Evolutionary conservation across 371 early-diverging fungal genomes (phyloP).

Genomic region (Mucor piriformis): DNA sequence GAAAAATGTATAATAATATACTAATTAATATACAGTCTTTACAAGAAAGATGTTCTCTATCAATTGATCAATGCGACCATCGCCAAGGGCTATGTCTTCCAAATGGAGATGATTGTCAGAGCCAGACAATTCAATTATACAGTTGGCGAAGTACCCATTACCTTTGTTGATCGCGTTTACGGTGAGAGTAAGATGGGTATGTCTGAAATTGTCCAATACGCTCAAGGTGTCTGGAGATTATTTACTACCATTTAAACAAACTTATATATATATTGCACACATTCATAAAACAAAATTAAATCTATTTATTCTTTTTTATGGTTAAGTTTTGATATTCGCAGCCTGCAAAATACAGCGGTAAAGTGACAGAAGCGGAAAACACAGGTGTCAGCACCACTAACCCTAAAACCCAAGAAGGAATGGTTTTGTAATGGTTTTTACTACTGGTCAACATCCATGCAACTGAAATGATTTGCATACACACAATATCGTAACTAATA

Average conservation of each 20-base stretch:
- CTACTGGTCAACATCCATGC: constrained; percentile 36
- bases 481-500: constrained; percentile 42
- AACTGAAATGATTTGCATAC: constrained; percentile 30
- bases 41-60: constrained; percentile 90
- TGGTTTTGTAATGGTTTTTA: not conserved
- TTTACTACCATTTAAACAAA: constrained; percentile 69
- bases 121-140: constrained; percentile 85
- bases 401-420: constrained; percentile 9
- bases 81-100: constrained; percentile 98
- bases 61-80: constrained; percentile 85
- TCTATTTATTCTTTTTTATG: not conserved
- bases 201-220: constrained; percentile 91
- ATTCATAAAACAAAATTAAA: not conserved
- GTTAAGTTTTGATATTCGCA: constrained; percentile 29
- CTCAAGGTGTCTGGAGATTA: constrained; percentile 87
- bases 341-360: constrained; percentile 51
- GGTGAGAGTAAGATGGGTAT: constrained; percentile 96
- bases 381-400: constrained; percentile 37
- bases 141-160: constrained; percentile 96
- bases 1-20: not conserved
- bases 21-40: constrained; percentile 65
- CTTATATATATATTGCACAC: not conserved
- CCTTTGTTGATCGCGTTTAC: constrained; percentile 97
- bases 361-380: constrained; percentile 49
- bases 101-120: constrained; percentile 99